Evolutionary conservation across 2,329 filamentous ascomycete genomes (phyloP), one percentile per base, ranked within the genome.

Genomic region (Stachybotrys chlorohalonatus): DNA sequence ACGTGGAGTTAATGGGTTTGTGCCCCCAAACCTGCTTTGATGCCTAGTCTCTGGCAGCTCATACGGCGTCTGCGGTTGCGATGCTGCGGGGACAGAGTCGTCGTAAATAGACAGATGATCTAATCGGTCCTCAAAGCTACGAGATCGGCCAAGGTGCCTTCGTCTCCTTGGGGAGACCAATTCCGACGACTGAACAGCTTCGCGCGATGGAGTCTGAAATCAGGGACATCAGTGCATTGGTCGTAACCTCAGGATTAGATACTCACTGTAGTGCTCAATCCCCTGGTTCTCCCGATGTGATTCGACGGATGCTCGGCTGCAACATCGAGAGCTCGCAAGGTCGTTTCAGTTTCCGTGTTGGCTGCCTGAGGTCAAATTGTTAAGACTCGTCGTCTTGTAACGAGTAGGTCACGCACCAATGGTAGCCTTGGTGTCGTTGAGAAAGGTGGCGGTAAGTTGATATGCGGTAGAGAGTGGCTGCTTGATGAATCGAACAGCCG

Each of bases 21-120:
- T 13, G 9, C 9, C 36, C 13, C 57, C 57, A n/a, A 64, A 55
- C 32, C 57, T 55, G 49, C 62, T 64, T 49, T 56, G 62, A 42
- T 64, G 60, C 42, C 60, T 61, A 32, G 61, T 57, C 56, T 64
- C 62, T 50, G 59, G 61, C 9, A 64, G 48, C n/a, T 60, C 51
- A 48, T 55, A 51, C n/a, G 62, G 61, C 24, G 61, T 64, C 46
- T 58, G 62, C 13, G 62, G 61, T 16, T 64, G 62, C 32, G 55
- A 47, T 42, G 56, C 49, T 31, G 53, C 51, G 3, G 57, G 51
- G 15, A 60, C 15, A 16, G 36, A 49, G 56, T 64, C 62, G 47
- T 60, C 57, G 48, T 64, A 64, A 16, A 64, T 31, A 17, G n/a
- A 30, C 6, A 47, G 13, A 52, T 46, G 39, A 46, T 52, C 9